These are phyloP conservation scores for Rhamnella rubrinervis DNA, from an alignment of 331 rosid species.

Conservation along the genomic window DNA sequence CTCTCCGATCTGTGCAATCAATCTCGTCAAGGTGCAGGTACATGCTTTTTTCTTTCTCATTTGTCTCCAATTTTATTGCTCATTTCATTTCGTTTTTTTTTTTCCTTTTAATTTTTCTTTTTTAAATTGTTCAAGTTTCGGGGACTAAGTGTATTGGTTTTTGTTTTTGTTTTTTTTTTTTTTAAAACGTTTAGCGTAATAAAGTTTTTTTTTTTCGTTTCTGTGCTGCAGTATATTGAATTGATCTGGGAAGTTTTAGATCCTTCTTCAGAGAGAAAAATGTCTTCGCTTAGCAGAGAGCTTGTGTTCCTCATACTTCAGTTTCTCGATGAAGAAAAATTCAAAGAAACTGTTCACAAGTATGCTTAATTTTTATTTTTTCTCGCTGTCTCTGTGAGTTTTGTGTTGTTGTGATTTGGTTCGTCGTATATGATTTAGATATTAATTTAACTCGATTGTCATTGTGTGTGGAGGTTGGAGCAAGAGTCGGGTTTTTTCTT, in stretches of 20 bases:
- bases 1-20: conserved; percentile 72
- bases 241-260: conserved; percentile 61
- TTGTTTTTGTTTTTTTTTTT: not conserved
- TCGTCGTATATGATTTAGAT: not conserved
- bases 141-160: not conserved
- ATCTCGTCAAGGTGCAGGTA: conserved; percentile 59
- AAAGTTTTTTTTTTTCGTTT: conserved; percentile 22
- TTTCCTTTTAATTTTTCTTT: not conserved
- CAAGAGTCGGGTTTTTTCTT: conserved; percentile 98
- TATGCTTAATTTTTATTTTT: conserved; percentile 25
- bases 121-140: not conserved
- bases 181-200: conserved; percentile 22
- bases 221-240: conserved; percentile 33
- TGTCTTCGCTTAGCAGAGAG: conserved; percentile 99
- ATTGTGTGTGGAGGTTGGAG: conserved; percentile 82
- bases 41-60: conserved; percentile 19
- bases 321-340: conserved; percentile 99
- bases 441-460: conserved; percentile 18
- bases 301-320: conserved; percentile 99
- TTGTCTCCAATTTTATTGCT: not conserved
- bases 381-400: not conserved
- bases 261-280: conserved; percentile 51
- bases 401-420: not conserved
- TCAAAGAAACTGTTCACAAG: conserved; percentile 96
- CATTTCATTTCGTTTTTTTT: not conserved